phyloP scores from a whole-genome alignment of 139 green algal genomes.

The Tetraselmis chui region DNA sequence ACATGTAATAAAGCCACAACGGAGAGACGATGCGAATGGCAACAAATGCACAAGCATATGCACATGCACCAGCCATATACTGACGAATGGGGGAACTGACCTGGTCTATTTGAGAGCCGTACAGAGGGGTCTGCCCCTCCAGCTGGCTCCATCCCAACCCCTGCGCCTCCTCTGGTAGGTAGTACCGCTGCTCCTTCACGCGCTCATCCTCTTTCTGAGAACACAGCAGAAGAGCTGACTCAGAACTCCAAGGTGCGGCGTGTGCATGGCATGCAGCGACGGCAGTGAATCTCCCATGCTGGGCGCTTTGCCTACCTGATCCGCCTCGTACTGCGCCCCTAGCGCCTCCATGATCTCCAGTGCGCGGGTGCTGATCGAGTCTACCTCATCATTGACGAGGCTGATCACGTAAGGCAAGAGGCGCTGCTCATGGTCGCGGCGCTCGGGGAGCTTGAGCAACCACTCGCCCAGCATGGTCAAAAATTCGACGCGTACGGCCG shows the following conservation, averaged over 20 bases:
- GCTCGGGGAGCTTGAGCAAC: slow-evolving; percentile 52
- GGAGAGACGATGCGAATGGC: too few relatives aligned
- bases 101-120: neutral
- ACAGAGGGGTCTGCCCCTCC: neutral
- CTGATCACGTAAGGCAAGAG: slow-evolving; percentile 63
- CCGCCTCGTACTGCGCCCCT: neutral
- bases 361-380: neutral
- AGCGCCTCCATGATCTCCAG: neutral
- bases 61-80: too few relatives aligned
- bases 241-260: too few relatives aligned
- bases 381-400: slow-evolving; percentile 37
- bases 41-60: too few relatives aligned
- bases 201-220: neutral
- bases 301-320: neutral
- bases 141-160: neutral
- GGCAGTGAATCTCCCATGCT: too few relatives aligned
- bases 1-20: too few relatives aligned
- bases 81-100: neutral
- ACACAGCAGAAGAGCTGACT: neutral
- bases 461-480: slow-evolving; percentile 45
- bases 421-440: slow-evolving; percentile 53
- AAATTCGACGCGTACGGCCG: slow-evolving; percentile 51
- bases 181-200: neutral
- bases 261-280: too few relatives aligned
- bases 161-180: neutral